Evolutionary conservation across 345 rosid genomes (phyloP).

Genomic region (Citrus sinensis): DVS_A1.0 CM039167.1:8887001-8887500

Average conservation of each 20-base stretch:
- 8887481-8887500: constrained; percentile 84
- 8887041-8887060: neutral
- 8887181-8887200: neutral
- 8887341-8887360: constrained; percentile 91
- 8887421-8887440: constrained; percentile 88
- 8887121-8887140: neutral
- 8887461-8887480: constrained; percentile 91
- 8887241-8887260: neutral
- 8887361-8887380: constrained; percentile 97
- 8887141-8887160: neutral
- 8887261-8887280: neutral
- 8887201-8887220: neutral
- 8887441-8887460: constrained; percentile 93
- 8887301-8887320: neutral
- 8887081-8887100: constrained; percentile 7
- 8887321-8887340: constrained; percentile 55
- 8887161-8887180: neutral
- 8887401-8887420: constrained; percentile 77
- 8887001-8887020: neutral
- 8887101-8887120: neutral
- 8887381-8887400: constrained; percentile 86
- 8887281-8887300: neutral
- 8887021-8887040: neutral
- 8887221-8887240: neutral
- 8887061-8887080: neutral